Base-by-base conservation (phyloP, 371 early-diverging fungal genomes). In the Apophysomyces elegans region DNA sequence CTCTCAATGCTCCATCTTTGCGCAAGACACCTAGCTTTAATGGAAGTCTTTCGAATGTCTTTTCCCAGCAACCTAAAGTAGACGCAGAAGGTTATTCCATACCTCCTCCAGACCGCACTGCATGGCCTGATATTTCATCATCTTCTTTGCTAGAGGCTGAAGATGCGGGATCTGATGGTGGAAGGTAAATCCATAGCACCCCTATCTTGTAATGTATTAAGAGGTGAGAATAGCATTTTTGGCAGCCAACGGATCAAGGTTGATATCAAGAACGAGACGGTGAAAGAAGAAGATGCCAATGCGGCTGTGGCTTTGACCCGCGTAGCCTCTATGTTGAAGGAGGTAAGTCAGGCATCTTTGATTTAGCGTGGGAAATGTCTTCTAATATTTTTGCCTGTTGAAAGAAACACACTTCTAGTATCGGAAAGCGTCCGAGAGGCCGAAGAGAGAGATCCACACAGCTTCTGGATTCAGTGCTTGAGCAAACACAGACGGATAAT, bases 71-170 rank as follows among this genome's bases (percentile, higher is more conserved):
- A 16, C 71, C 66, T 39, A 66, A 68, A 68, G 71, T 82, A 1
- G 85, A 84, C 65, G 74, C 73, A 13, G 83, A 84, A 41, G 85
- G 85, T 16, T 84, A 75, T 61, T 69, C 83, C 5, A 80, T 84
- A 26, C 85, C 85, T 39, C 85, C 83, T n/a, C 69, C 81, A 5
- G 83, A 84, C 64, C 79, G 83, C 43, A 67, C 78, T 38, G 80
- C 76, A 26, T 81, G 80, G 82, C 73, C 75, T 0, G 78, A 76
- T 46, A 69, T 68, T 6, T 61, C 44, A 14, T 12, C 35, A 5
- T 13, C 54, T 5, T 9, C 21, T 8, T 38, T 63, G 5, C 32
- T 38, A 37, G 54, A 65, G n/a, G 46, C 16, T 9, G 59, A 64
- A 7, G 65, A 64, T 41, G 2, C 41, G 58, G 64, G 58, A n/a